Conservation (phyloP, 2,329 filamentous ascomycete genomes). For the Sphaerulina vaccinii region DNA sequence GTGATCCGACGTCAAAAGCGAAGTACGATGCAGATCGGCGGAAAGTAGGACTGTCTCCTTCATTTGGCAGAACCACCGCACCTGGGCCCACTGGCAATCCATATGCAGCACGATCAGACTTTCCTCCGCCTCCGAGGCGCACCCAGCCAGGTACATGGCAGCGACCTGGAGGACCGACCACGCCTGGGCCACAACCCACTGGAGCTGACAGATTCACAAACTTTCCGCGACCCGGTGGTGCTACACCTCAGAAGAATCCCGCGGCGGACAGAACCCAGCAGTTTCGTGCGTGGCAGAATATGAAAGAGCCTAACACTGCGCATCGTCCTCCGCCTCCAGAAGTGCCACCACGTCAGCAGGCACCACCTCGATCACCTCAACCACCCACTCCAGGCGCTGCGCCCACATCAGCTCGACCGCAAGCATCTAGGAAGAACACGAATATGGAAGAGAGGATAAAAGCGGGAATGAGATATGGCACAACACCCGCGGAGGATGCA, state of each 20-base stretch:
- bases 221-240: slow-evolving; percentile 37
- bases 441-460: slow-evolving; percentile 40
- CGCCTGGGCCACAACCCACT: slow-evolving; percentile 31
- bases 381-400: slow-evolving; percentile 15
- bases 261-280: slow-evolving; percentile 44
- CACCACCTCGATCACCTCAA: slow-evolving; percentile 29
- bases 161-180: slow-evolving; percentile 25
- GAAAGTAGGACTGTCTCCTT: slow-evolving; percentile 45
- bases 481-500: slow-evolving; percentile 23
- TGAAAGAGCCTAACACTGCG: slow-evolving; percentile 41
- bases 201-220: slow-evolving; percentile 49
- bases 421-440: slow-evolving; percentile 33
- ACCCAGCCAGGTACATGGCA: slow-evolving; percentile 42
- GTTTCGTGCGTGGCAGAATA: slow-evolving; percentile 52
- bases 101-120: slow-evolving; percentile 41
- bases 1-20: slow-evolving; percentile 56
- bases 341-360: slow-evolving; percentile 18
- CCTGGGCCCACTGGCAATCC: slow-evolving; percentile 38
- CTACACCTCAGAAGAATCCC: slow-evolving; percentile 39
- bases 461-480: slow-evolving; percentile 37
- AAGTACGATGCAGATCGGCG: slow-evolving; percentile 64
- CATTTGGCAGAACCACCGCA: slow-evolving; percentile 22
- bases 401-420: slow-evolving; percentile 16
- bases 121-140: slow-evolving; percentile 46
- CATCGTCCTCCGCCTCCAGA: slow-evolving; percentile 25